These are phyloP conservation scores for Penicillium macrosclerotiorum DNA, from an alignment of 495 filamentous ascomycete species.

Conservation along the genomic window DNA sequence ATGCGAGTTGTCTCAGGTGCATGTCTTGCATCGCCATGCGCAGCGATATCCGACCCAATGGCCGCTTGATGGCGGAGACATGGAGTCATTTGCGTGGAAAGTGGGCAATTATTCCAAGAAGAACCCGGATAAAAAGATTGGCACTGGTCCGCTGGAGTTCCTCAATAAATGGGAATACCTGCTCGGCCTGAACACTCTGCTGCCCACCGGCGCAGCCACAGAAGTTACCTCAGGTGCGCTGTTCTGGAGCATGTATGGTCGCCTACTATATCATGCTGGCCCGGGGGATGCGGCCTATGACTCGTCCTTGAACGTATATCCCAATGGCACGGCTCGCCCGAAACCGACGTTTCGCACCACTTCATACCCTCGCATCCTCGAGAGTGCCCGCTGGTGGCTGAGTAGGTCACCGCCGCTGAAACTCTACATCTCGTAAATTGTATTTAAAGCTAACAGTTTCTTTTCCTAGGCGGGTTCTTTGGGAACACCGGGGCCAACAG, in stretches of 20 bases:
- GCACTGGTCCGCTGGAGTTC: slow-evolving; percentile 47
- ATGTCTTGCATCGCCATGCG: slow-evolving; percentile 52
- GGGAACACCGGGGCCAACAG: slow-evolving; percentile 33
- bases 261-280: slow-evolving; percentile 46
- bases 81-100: slow-evolving; percentile 45
- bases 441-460: not conserved
- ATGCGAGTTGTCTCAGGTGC: slow-evolving; percentile 53
- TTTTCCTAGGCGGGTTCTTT: slow-evolving; percentile 34
- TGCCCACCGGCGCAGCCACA: slow-evolving; percentile 47
- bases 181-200: slow-evolving; percentile 41
- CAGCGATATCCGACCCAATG: slow-evolving; percentile 46
- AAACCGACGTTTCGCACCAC: slow-evolving; percentile 52
- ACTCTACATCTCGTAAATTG: not conserved
- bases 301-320: slow-evolving; percentile 36
- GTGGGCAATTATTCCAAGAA: slow-evolving; percentile 41
- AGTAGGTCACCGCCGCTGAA: too few relatives aligned
- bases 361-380: slow-evolving; percentile 46
- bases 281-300: slow-evolving; percentile 42
- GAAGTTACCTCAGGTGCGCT: slow-evolving; percentile 48
- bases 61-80: slow-evolving; percentile 42
- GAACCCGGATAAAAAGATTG: slow-evolving; percentile 29
- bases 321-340: slow-evolving; percentile 43
- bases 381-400: slow-evolving; percentile 44
- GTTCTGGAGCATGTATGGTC: slow-evolving; percentile 55
- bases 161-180: slow-evolving; percentile 50